Percentiles rank a stretch among this genome's conserved stretches.
Conservation (phyloP, 192 early-diverging fungal genomes). For the Endogone sp. region DNA sequence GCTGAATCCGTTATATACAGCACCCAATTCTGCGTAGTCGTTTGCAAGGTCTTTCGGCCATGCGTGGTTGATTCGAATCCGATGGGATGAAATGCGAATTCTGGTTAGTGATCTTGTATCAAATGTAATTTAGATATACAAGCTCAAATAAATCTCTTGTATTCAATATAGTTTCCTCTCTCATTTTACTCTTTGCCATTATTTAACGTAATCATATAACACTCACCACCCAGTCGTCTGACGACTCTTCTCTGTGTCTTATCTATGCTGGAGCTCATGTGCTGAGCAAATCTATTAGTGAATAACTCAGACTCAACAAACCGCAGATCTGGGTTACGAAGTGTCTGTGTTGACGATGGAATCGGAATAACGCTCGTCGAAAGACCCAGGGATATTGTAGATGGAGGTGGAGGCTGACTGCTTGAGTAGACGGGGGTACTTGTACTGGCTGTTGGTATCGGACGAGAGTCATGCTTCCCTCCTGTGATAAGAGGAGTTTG, state of each 20-base stretch:
- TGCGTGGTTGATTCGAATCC: conserved; percentile 2
- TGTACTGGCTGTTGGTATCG: conserved; percentile 4
- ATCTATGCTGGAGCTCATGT: conserved; percentile 70
- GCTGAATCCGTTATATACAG: conserved; percentile 93
- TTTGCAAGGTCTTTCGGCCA: conserved; percentile 61
- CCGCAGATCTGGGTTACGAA: conserved; percentile 70
- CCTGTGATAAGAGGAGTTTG: conserved; percentile 42
- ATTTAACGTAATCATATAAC: background rate
- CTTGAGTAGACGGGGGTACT: conserved; percentile 6
- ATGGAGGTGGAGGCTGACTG: conserved; percentile 24
- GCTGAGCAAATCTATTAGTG: conserved; percentile 80
- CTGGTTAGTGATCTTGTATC: too few species aligned
- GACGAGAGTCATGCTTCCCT: conserved; percentile 5
- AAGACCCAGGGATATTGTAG: too few species aligned
- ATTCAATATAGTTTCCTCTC: background rate
- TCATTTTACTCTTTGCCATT: background rate
- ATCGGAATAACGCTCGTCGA: conserved; percentile 29
- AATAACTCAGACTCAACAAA: conserved; percentile 92
- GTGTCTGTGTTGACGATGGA: conserved; percentile 51
- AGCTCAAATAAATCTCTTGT: too few species aligned
- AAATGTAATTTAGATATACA: too few species aligned
- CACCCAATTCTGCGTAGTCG: conserved; percentile 87
- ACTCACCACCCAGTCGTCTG: conserved; percentile 56
- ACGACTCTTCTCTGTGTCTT: conserved; percentile 72
- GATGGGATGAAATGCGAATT: too few species aligned